phyloP scores from a whole-genome alignment of 2,329 filamentous ascomycete genomes.

The Aspergillus piperis region DNA sequence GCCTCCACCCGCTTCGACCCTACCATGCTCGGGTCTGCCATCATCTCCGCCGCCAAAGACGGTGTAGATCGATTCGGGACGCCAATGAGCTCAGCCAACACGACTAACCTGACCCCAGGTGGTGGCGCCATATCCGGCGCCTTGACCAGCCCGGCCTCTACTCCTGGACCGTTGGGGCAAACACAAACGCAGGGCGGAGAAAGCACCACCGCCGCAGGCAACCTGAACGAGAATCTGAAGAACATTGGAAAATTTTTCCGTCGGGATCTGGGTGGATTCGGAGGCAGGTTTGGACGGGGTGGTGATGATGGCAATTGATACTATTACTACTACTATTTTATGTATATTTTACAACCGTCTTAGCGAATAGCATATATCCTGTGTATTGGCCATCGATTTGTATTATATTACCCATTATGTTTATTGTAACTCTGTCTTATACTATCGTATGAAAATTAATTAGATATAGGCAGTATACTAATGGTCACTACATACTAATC shows the following conservation, averaged over 20 bases:
- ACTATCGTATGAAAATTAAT: too few species aligned
- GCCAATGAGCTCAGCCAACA: slow-evolving; percentile 46
- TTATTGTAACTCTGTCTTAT: too few species aligned
- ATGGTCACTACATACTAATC: too few species aligned
- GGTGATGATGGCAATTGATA: slow-evolving; percentile 30
- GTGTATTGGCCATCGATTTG: neutral
- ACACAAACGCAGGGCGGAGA: slow-evolving; percentile 27
- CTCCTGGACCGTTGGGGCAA: slow-evolving; percentile 26
- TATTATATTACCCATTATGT: neutral
- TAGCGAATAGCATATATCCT: neutral
- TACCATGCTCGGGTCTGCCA: slow-evolving; percentile 77
- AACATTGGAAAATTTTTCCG: slow-evolving; percentile 97
- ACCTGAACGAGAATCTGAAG: slow-evolving; percentile 89
- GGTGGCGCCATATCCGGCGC: slow-evolving; percentile 34
- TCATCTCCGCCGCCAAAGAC: slow-evolving; percentile 85
- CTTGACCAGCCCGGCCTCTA: slow-evolving; percentile 24
- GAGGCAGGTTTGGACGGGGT: slow-evolving; percentile 65
- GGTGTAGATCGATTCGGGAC: slow-evolving; percentile 76
- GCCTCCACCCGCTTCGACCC: slow-evolving; percentile 71
- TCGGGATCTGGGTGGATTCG: slow-evolving; percentile 77
- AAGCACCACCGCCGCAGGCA: slow-evolving; percentile 55
- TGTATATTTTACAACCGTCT: neutral
- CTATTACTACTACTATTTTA: too few species aligned
- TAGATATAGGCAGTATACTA: too few species aligned
- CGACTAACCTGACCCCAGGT: slow-evolving; percentile 11